Percentiles rank a stretch among this genome's conserved stretches.
Conservation (phyloP, 1,284 basidiomycete species). For the Clitocybe nebularis region DNA sequence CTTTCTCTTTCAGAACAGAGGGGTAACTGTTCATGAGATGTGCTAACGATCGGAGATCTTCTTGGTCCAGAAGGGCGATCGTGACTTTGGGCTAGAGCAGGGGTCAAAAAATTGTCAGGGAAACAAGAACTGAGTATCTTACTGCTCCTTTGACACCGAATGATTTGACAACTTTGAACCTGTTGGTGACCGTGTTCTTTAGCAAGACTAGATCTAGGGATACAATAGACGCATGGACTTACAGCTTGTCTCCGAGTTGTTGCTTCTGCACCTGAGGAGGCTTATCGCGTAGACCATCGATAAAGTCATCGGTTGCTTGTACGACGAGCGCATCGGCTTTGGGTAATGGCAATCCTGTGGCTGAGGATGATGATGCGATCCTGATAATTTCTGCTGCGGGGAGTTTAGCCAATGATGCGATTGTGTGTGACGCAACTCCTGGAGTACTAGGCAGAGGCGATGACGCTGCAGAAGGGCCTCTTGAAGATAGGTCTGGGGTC, state of each 20-base stretch:
- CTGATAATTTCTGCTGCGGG: constrained; percentile 70
- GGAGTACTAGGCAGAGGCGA: constrained; percentile 61
- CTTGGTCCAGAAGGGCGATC: constrained; percentile 77
- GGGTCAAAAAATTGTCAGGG: background rate
- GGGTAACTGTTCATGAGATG: constrained; percentile 89
- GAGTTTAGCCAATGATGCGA: constrained; percentile 59
- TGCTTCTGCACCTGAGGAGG: constrained; percentile 75
- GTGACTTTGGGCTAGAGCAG: constrained; percentile 69
- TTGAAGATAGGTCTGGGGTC: constrained; percentile 70
- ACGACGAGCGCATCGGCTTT: constrained; percentile 69
- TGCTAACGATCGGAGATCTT: constrained; percentile 78
- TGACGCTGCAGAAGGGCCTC: constrained; percentile 64
- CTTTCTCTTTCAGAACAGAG: constrained; percentile 76
- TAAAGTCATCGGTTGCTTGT: constrained; percentile 72
- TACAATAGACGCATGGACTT: constrained; percentile 24
- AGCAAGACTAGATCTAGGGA: background rate
- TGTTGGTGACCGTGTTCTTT: constrained; percentile 20
- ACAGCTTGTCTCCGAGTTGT: constrained; percentile 76
- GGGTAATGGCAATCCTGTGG: constrained; percentile 60
- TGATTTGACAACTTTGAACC: constrained; percentile 75
- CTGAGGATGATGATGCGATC: constrained; percentile 49
- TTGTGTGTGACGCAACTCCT: constrained; percentile 41
- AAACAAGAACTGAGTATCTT: constrained; percentile 22
- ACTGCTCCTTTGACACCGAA: constrained; percentile 79
- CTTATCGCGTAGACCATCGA: constrained; percentile 66